phyloP scores from a whole-genome alignment of 768 basidiomycete species.

The Collybia sp. region DNA sequence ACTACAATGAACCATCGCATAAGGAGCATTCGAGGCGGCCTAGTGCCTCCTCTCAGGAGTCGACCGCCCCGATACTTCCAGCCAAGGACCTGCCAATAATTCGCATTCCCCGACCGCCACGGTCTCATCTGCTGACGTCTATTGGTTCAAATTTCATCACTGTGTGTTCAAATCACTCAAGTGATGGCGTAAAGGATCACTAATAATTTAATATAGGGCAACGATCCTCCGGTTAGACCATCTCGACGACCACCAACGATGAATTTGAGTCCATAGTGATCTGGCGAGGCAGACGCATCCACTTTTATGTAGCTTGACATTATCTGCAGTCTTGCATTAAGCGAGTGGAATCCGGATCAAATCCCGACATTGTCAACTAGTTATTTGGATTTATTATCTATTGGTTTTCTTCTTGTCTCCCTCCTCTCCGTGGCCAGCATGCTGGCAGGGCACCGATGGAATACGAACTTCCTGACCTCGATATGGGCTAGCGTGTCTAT shows the following conservation, averaged over 20 bases:
- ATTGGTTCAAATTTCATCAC: conserved; percentile 5
- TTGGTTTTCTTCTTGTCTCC: no score
- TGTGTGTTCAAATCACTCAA: conserved; percentile 2
- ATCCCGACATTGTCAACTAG: no score
- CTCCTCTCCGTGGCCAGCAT: no score
- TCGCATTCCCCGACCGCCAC: conserved; percentile 6
- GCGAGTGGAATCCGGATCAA: no score
- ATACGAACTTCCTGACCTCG: no score
- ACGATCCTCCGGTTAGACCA: conserved; percentile 21
- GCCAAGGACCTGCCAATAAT: conserved; percentile 11
- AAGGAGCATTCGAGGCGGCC: conserved; percentile 11
- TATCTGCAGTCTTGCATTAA: not conserved
- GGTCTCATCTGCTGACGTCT: not conserved
- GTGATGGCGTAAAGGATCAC: conserved; percentile 2
- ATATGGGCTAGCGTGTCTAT: no score
- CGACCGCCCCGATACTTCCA: conserved; percentile 18
- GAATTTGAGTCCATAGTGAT: conserved; percentile 5
- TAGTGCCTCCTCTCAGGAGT: conserved; percentile 18
- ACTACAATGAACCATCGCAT: conserved; percentile 26
- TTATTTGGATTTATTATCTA: no score
- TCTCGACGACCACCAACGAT: conserved; percentile 24
- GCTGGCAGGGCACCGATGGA: no score
- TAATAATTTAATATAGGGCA: conserved; percentile 10
- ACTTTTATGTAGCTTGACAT: no score
- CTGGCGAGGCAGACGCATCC: no score